A percentile compares a stretch with the other conserved stretches of the same genome.
Evolutionary conservation across 257 asterid species (phyloP).

Genomic region (Primulina eburnea): DNA sequence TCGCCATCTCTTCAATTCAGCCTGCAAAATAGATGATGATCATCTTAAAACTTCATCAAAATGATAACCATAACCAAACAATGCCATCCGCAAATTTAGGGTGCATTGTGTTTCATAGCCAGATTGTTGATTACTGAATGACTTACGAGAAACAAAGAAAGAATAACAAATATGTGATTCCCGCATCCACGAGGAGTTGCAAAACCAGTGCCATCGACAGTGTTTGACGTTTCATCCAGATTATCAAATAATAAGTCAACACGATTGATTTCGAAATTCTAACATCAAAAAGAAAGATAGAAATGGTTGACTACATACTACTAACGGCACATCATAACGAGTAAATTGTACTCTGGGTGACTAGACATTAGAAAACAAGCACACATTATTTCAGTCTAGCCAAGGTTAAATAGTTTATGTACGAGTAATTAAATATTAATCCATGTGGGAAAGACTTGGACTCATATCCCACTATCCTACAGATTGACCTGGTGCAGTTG

Average conservation of each 20-base stretch:
- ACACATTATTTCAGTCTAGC: no score
- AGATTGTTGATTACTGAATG: neutral
- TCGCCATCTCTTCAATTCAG: slow-evolving; percentile 59
- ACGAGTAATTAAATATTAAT: no score
- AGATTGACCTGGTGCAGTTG: neutral
- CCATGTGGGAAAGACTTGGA: no score
- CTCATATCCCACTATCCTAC: no score
- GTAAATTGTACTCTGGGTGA: no score
- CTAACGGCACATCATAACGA: neutral
- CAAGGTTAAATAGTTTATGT: no score
- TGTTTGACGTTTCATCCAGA: neutral
- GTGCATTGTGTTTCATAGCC: neutral
- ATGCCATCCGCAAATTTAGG: neutral
- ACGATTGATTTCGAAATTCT: neutral
- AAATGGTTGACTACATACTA: neutral
- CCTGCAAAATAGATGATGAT: slow-evolving; percentile 48
- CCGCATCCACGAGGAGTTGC: neutral
- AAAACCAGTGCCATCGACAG: neutral
- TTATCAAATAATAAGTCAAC: neutral
- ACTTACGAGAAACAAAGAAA: slow-evolving; percentile 1
- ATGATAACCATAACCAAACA: neutral
- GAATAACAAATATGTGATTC: neutral
- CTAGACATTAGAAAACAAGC: no score
- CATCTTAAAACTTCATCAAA: slow-evolving; percentile 22
- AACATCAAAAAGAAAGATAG: no score